Evolutionary conservation across 169 alveolate genomes (phyloP).

Genomic region (Plasmodium falciparum): DNA sequence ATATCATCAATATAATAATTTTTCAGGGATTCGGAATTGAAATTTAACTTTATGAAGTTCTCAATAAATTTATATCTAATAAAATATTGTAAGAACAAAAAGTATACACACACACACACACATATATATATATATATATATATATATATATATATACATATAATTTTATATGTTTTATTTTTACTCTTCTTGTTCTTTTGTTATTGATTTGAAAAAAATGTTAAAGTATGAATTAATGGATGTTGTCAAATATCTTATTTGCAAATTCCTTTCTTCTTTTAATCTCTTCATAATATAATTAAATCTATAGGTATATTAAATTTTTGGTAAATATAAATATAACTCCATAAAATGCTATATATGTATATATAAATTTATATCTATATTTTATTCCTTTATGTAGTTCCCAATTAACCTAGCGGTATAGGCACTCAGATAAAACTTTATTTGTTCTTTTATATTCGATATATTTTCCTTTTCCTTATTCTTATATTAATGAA

Average conservation of each 20-base stretch:
- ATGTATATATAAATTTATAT: not conserved
- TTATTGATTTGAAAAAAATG: slow-evolving; percentile 35
- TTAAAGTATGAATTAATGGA: slow-evolving; percentile 56
- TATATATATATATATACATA: not conserved
- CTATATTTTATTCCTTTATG: not conserved
- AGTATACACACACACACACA: not conserved
- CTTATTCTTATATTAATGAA: slow-evolving; percentile 19
- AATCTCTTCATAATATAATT: slow-evolving; percentile 55
- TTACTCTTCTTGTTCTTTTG: slow-evolving; percentile 40
- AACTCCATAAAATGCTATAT: not conserved
- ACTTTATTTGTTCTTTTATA: slow-evolving; percentile 44
- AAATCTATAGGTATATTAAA: slow-evolving; percentile 25
- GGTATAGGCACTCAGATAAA: slow-evolving; percentile 46
- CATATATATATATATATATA: not conserved
- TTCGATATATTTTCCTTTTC: slow-evolving; percentile 19
- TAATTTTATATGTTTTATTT: not conserved
- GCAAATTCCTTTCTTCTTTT: slow-evolving; percentile 56
- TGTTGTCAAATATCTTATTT: slow-evolving; percentile 37
- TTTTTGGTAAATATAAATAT: not conserved
- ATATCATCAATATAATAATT: slow-evolving; percentile 54
- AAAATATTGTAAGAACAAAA: not conserved
- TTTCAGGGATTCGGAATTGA: slow-evolving; percentile 31
- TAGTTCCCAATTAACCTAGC: slow-evolving; percentile 23
- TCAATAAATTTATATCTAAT: slow-evolving; percentile 30
- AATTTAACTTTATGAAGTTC: slow-evolving; percentile 19